Base-by-base conservation (phyloP, 192 early-diverging fungal genomes). In the Kappamyces sp. region DNA sequence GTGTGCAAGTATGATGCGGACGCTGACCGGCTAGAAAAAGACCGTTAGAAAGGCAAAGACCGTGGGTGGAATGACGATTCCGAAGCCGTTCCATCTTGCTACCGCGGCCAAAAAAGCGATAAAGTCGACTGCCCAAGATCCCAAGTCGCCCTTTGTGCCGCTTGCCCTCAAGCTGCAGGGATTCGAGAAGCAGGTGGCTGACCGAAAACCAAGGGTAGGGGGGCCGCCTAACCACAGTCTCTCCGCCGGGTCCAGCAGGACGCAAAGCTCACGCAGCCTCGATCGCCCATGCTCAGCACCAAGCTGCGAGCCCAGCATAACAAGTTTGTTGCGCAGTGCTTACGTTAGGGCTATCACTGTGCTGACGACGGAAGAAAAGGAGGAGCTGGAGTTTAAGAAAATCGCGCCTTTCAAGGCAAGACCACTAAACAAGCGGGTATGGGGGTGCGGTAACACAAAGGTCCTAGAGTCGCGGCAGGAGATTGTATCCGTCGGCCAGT, bases 41-140 rank as follows among this genome's bases (percentile, higher is more conserved):
- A 66, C 22, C 31, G 45, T 7, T 3, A 14, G 40, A 1, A 47
- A 59, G 60, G 54, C 32, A 31, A 64, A 63, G 54, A 62, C 38
- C 14, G 15, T 40, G n/a, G 14, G 39, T 47, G 72, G 68, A n/a
- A 42, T 76, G 48, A 79, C 77, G 3, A 57, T 76, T 40, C 77
- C 77, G 6, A 72, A 71, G 48, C 77, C 77, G 33, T 79, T 79
- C 67, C 62, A 68, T 22, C 68, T 79, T 31, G 70, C 68, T 29
- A 61, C 52, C 40, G 62, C 60, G 14, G 59, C 32, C 3, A 49
- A 65, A 33, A 43, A 65, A 35, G 8, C 43, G 4, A 45, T 37
- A 31, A 45, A 38, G 30, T 6, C 57, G 7, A 30, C 61, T 8
- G 41, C 57, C 47, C 8, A 59, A 41, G 42, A 42, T 38, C 49